Evolutionary conservation across 192 early-diverging fungal species (phyloP), one percentile per base, ranked within the genome.

Genomic region (Coemansia asiatica): DNA sequence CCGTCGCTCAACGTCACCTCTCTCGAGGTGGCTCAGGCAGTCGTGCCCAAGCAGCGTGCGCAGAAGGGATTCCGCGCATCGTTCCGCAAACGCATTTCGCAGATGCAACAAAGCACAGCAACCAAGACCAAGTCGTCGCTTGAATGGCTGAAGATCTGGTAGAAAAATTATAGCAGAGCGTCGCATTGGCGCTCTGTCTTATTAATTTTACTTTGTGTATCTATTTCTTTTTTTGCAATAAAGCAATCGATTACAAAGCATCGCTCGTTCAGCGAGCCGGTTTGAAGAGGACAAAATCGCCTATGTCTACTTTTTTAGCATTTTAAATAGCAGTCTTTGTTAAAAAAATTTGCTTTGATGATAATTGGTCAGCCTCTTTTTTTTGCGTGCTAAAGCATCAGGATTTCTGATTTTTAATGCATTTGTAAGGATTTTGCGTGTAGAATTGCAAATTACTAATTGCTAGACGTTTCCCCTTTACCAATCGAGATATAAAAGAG

Each of bases 1-100:
- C 89, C 87, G 21, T 85, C 79, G 15, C 79, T 96, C 6, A 75
- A 86, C 7, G 87, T 97, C n/a, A 91, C 90, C 4, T 86, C 89
- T 19, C 93, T 95, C 33, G 92, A 96, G 64, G 84, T 95, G 4
- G 85, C 86, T 28, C 68, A 80, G 33, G 78, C 83, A 15, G 63
- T 84, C 56, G 71, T 78, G 29, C 77, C 83, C 28, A 81, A 81
- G 70, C 56, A 72, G 56, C 72, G 47, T 23, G 62, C 57, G 53
- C 66, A 57, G 50, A 61, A 67, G 7, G 79, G 79, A 5, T 81
- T 81, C 61, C 67, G 79, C 9, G 79, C 79, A 15, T 69, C 74
- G 23, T 67, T 81, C 19, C 57, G 67, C 21, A 74, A 65, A 5
- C 73, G 79, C 44, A 81, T 81, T 27, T 81, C 79, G 40, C 58